Conservation (phyloP, 768 basidiomycete genomes). For the Phylloporus rhodoxanthus region DNA sequence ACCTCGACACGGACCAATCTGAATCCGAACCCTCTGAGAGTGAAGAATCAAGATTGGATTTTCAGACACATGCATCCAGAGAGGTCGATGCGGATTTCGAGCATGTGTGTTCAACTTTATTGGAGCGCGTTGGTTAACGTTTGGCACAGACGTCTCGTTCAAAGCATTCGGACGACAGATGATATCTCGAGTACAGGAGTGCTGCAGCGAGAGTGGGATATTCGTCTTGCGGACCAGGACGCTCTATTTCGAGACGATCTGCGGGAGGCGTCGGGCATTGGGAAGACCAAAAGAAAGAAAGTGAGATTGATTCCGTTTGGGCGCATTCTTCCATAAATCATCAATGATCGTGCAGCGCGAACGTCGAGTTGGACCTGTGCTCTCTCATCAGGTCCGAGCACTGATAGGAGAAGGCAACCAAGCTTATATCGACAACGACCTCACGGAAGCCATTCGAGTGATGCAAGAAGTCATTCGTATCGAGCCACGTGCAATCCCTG, state of each 20-base stretch:
- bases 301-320: conserved; percentile 20
- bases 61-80: not conserved
- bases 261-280: conserved; percentile 68
- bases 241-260: conserved; percentile 70
- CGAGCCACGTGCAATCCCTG: conserved; percentile 75
- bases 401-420: conserved; percentile 85
- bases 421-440: conserved; percentile 70
- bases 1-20: conserved; percentile 1
- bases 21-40: conserved; percentile 11
- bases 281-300: conserved; percentile 44
- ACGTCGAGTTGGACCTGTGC: conserved; percentile 48
- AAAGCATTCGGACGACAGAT: conserved; percentile 54
- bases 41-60: conserved; percentile 1
- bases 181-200: conserved; percentile 39
- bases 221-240: conserved; percentile 61
- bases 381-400: conserved; percentile 66
- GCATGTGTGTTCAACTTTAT: not conserved
- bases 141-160: conserved; percentile 54
- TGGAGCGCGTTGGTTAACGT: not conserved
- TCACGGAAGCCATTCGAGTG: conserved; percentile 62
- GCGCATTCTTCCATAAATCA: not conserved
- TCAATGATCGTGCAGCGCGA: conserved; percentile 22
- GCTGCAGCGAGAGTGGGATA: conserved; percentile 68
- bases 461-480: conserved; percentile 93
- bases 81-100: conserved; percentile 21